Conservation (phyloP, 176 grass and related monocot species). For the Leersia perrieri region DNA sequence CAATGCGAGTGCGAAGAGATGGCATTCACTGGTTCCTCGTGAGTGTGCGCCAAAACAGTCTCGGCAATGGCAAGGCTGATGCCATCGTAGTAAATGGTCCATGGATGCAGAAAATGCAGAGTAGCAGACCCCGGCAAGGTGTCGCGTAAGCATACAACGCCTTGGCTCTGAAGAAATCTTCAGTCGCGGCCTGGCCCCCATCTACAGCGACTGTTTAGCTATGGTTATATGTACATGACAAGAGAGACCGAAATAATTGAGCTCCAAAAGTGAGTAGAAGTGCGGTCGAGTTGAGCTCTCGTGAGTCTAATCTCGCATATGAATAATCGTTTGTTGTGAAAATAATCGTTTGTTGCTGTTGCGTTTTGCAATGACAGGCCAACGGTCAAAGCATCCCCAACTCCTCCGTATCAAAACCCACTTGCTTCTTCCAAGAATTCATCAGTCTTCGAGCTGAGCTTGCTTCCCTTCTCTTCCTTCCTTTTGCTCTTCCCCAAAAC, state of each 20-base stretch:
- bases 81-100: background rate
- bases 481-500: constrained; percentile 10
- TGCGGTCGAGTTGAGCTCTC: background rate
- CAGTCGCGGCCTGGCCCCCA: background rate
- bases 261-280: background rate
- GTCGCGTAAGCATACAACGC: too few relatives aligned
- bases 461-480: background rate
- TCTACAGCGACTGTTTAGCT: background rate
- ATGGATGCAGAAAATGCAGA: background rate
- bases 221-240: too few relatives aligned
- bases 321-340: background rate
- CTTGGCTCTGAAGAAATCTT: background rate
- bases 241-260: background rate
- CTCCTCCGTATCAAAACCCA: background rate
- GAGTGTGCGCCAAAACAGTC: background rate
- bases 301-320: background rate
- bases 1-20: background rate
- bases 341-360: constrained; percentile 21
- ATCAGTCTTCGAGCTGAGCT: background rate
- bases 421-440: background rate
- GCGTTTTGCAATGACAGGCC: background rate
- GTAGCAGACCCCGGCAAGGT: background rate
- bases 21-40: constrained; percentile 3
- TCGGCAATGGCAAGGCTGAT: background rate
- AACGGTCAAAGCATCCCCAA: constrained; percentile 11